Evolutionary conservation across 768 basidiomycete genomes (phyloP).

Genomic region (Hypsizygus marmoreus): DNA sequence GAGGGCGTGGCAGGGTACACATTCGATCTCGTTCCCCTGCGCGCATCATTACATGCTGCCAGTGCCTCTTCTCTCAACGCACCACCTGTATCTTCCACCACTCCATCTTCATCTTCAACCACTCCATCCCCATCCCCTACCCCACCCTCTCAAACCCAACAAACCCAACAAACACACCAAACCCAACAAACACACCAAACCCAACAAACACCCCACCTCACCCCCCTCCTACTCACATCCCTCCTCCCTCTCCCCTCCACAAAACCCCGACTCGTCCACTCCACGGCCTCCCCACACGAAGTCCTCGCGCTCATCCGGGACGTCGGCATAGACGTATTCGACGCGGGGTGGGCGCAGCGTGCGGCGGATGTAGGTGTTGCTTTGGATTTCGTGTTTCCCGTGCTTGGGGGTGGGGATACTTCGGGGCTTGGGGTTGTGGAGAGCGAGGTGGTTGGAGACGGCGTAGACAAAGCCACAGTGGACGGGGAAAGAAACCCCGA

Average conservation of each 20-base stretch:
- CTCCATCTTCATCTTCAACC: not conserved
- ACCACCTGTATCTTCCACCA: too few relatives aligned
- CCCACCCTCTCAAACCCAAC: not conserved
- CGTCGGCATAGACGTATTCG: constrained; percentile 77
- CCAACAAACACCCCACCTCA: not conserved
- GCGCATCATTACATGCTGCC: constrained; percentile 29
- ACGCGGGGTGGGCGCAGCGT: constrained; percentile 68
- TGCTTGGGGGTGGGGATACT: constrained; percentile 9
- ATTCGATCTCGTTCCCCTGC: constrained; percentile 63
- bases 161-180: constrained; percentile 9
- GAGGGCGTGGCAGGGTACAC: constrained; percentile 71
- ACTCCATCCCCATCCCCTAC: not conserved
- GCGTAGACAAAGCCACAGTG: too few relatives aligned
- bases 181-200: not conserved
- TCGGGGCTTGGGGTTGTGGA: not conserved
- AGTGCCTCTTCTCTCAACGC: not conserved
- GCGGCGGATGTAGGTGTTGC: constrained; percentile 74
- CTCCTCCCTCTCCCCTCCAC: constrained; percentile 48
- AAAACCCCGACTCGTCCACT: constrained; percentile 69
- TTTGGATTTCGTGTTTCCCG: constrained; percentile 78
- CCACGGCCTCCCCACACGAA: constrained; percentile 67
- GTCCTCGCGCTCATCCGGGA: constrained; percentile 64
- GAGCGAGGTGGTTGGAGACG: constrained; percentile 9
- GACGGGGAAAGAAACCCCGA: too few relatives aligned
- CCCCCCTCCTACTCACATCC: constrained; percentile 58